Evolutionary conservation across 2,329 filamentous ascomycete genomes (phyloP), one percentile per base, ranked within the genome.

Genomic region (Fusarium sp.): DNA sequence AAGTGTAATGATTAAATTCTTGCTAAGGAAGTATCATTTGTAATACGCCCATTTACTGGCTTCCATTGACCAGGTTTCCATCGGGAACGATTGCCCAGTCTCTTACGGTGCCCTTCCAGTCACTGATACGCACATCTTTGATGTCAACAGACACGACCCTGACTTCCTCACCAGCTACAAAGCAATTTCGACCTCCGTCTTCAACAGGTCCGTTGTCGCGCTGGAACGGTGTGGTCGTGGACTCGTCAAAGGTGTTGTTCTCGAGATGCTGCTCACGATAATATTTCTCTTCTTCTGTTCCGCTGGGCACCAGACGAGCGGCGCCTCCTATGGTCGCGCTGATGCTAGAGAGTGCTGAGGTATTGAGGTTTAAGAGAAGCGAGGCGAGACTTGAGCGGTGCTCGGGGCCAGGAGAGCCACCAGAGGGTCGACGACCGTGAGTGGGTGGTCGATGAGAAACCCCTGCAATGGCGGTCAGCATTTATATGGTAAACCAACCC

Each of bases 301-400:
- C 93, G 8, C 84, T 78, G 3, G 90, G 85, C 16, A 97, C 86
- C 35, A 98, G 85, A 33, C 88, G 84, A 3, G 96, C 96, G 37
- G 88, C 85, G n/a, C 96, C 96, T 71, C 95, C 96, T 78, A 99
- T 97, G 18, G 95, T 98, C 31, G 94, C 94, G 68, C 91, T 94
- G 81, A 98, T 98, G 76, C 91, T 92, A 55, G 91, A 93, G 63
- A 99, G 85, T 33, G 93, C 93, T 42, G 92, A 92, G 12, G 92
- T 93, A 82, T 99, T 99, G 78, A 99, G 87, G 80, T 96, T 96
- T 73, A 97, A 86, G 21, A 99, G 88, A 47, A 98, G 86, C 26
- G 89, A 89, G 9, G 95, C 94, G 18, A 98, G 87, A 65, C 90
- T 92, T 37, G 92, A 94, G 16, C 90, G 87, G 65, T 85, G 86